Percentiles rank a stretch among this genome's conserved stretches.
These are phyloP conservation scores for Zygosaccharomyces pseudorouxii DNA, from an alignment of 805 yeast species.

Conservation along the genomic window DNA sequence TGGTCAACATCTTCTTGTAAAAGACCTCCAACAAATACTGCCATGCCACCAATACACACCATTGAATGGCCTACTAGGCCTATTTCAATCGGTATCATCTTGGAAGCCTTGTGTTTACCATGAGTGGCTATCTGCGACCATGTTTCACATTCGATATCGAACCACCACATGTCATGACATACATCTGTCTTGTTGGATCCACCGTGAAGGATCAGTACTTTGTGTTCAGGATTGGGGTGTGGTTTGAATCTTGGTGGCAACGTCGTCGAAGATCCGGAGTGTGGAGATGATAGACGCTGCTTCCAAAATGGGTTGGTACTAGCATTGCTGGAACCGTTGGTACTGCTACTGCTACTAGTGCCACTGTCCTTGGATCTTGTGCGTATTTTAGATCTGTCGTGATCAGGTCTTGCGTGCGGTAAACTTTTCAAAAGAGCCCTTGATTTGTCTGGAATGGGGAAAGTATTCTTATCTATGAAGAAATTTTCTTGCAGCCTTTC, in stretches of 20 bases:
- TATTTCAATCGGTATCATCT: constrained; percentile 16
- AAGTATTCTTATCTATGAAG: constrained; percentile 13
- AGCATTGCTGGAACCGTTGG: not conserved
- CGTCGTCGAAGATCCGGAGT: not conserved
- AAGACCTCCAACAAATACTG: constrained; percentile 29
- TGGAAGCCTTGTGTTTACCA: constrained; percentile 14
- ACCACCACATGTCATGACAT: constrained; percentile 49
- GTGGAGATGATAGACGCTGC: constrained; percentile 4
- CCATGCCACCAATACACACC: constrained; percentile 23
- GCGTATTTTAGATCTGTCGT: constrained; percentile 5
- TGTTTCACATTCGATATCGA: constrained; percentile 40
- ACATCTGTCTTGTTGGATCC: constrained; percentile 37
- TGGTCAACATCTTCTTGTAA: constrained; percentile 22
- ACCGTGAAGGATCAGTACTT: constrained; percentile 36
- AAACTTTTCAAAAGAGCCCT: constrained; percentile 18
- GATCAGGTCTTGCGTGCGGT: constrained; percentile 16
- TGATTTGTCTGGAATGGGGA: constrained; percentile 5
- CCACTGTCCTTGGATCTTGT: constrained; percentile 3
- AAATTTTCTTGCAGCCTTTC: constrained; percentile 23
- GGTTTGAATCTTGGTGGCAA: not conserved
- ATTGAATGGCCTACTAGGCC: constrained; percentile 31
- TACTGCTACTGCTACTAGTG: not conserved
- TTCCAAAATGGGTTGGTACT: not conserved
- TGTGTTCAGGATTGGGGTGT: constrained; percentile 8
- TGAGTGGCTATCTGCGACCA: constrained; percentile 35